phyloP scores from a whole-genome alignment of 129 eudicot species.

The Pulicaria dysenterica region DNA sequence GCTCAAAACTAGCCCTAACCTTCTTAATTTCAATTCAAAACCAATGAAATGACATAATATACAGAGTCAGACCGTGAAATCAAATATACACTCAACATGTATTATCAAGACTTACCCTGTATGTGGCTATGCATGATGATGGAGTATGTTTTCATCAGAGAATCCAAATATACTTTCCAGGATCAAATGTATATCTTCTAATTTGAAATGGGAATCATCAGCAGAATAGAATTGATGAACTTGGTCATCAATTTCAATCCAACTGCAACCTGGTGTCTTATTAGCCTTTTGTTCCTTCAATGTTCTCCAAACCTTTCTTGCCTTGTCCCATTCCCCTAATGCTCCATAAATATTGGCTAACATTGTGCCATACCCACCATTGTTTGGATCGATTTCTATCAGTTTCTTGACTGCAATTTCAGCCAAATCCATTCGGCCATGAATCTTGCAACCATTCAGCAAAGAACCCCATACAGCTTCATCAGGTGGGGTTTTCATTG shows the following conservation, averaged over 20 bases:
- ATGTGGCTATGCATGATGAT: slow-evolving; percentile 17
- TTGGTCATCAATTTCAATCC: slow-evolving; percentile 75
- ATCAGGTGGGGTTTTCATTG: slow-evolving; percentile 69
- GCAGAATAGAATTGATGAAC: slow-evolving; percentile 72
- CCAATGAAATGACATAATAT: neutral
- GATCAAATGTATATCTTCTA: slow-evolving; percentile 57
- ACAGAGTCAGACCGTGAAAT: neutral
- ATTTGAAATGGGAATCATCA: slow-evolving; percentile 66
- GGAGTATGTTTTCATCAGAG: slow-evolving; percentile 25
- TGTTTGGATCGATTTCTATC: slow-evolving; percentile 58
- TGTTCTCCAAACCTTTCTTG: slow-evolving; percentile 50
- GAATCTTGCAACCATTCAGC: slow-evolving; percentile 80
- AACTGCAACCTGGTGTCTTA: slow-evolving; percentile 82
- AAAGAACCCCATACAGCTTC: slow-evolving; percentile 88
- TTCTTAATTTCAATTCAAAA: neutral
- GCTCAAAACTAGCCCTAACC: slow-evolving; percentile 22
- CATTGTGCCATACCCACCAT: slow-evolving; percentile 75
- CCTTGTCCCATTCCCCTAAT: slow-evolving; percentile 79
- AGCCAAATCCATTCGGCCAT: slow-evolving; percentile 65
- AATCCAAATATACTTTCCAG: slow-evolving; percentile 47
- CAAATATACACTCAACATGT: slow-evolving; percentile 9
- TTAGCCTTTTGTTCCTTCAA: slow-evolving; percentile 55
- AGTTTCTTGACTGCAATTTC: slow-evolving; percentile 71
- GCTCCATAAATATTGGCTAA: slow-evolving; percentile 78
- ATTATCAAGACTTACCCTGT: neutral